Base-by-base conservation (phyloP, 2,329 filamentous ascomycete genomes). In the Cladosporium cucumerinum region DNA sequence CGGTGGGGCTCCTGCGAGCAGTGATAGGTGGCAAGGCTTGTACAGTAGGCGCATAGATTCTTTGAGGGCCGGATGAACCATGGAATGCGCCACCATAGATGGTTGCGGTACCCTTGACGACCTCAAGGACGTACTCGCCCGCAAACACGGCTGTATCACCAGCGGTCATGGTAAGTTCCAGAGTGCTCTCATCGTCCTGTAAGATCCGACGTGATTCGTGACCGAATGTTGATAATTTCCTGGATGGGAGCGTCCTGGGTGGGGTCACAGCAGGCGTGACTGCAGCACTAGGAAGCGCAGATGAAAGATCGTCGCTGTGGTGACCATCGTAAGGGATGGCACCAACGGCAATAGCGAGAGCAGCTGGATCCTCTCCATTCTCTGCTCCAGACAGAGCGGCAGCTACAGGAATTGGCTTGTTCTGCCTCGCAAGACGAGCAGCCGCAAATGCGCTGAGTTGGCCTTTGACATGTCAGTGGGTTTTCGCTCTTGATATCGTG, bases 11-110 rank as follows among this genome's bases (percentile, higher is more conserved):
- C 32, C 67, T 69, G 26, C 70, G 67, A 16, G 71, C 86, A 55
- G 85, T 79, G 36, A 94, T 81, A 0, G 89, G 85, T 0, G 89
- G 89, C 1, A 94, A 76, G 0, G 90, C 87, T 72, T 92, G 86
- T 43, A 88, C 91, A 49, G 85, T 83, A 1, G 90, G 86, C 18
- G 89, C 88, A 74, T 86, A 86, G 18, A 91, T 81, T 80, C 85
- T 87, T 25, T 72, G 69, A 8, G 58, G n/a, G 12, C 70, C 69
- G n/a, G 69, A 66, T 12, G 65, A 57, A 12, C 72, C 67, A 68
- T 84, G 79, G 3, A 94, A 74, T 7, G 82, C 84, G 7, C 89
- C 87, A 18, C 91, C 90, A 16, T 86, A 84, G 28, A 94, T 75
- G 1, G 85, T 87, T 26, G 90, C 79, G 51, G 87, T 81, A 2